phyloP scores from a whole-genome alignment of 352 stramenopile species.

The Globisporangium okanoganense region DNA sequence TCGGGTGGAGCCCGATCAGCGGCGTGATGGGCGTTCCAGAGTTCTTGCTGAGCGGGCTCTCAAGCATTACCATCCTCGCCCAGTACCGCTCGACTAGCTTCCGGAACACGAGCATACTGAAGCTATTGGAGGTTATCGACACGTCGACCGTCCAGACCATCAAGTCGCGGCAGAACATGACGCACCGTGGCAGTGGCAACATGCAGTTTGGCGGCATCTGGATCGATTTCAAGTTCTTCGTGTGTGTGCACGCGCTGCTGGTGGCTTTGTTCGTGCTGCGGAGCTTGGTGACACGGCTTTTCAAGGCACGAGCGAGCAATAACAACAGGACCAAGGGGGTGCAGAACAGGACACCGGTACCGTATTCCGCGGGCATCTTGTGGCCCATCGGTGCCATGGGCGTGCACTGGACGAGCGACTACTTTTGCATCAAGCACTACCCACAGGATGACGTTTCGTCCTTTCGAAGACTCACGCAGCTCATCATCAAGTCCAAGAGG shows the following conservation, averaged over 20 bases:
- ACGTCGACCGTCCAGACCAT: background rate
- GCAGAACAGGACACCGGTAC: conserved; percentile 4
- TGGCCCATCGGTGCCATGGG: conserved; percentile 14
- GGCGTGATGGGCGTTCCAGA: conserved; percentile 8
- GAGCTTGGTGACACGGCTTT: background rate
- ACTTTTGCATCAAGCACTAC: conserved; percentile 6
- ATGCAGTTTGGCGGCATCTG: conserved; percentile 2
- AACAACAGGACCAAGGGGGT: background rate
- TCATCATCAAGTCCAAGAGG: background rate
- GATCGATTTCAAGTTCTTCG: conserved; percentile 12
- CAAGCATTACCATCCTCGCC: conserved; percentile 7
- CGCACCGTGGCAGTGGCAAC: conserved; percentile 3
- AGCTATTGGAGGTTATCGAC: background rate
- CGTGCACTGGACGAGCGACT: conserved; percentile 14
- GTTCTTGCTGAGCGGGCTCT: conserved; percentile 7
- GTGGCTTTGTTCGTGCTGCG: background rate
- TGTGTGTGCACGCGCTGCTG: background rate
- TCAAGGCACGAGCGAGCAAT: background rate
- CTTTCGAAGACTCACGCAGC: background rate
- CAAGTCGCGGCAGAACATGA: conserved; percentile 4
- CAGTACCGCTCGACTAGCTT: conserved; percentile 8
- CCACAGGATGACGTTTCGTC: background rate
- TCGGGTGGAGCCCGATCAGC: conserved; percentile 1
- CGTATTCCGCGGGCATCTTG: conserved; percentile 13
- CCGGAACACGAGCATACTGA: conserved; percentile 1